Evolutionary conservation across 2,329 filamentous ascomycete species (phyloP).

Genomic region (Fusarium algeriense): DNA sequence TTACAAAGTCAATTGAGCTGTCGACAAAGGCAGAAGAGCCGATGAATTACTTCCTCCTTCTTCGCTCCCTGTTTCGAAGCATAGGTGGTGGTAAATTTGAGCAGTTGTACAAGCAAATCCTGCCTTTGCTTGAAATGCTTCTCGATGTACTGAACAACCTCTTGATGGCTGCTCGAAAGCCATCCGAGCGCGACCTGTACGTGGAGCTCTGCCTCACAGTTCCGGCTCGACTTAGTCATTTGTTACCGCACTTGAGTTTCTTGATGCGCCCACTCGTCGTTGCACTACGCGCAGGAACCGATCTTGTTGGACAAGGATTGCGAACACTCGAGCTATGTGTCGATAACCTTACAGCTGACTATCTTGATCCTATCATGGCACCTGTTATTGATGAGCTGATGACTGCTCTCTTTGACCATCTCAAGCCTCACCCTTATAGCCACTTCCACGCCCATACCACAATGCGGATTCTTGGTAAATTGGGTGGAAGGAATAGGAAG

Average conservation of each 20-base stretch:
- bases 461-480: slow-evolving; percentile 95
- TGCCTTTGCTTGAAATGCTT: slow-evolving; percentile 96
- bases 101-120: slow-evolving; percentile 96
- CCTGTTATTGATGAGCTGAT: slow-evolving; percentile 99
- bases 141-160: slow-evolving; percentile 97
- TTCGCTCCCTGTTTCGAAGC: slow-evolving; percentile 92
- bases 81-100: slow-evolving; percentile 98
- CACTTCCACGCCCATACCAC: slow-evolving; percentile 99
- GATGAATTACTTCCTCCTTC: slow-evolving; percentile 97
- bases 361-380: slow-evolving; percentile 98
- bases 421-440: slow-evolving; percentile 92
- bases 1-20: slow-evolving; percentile 96
- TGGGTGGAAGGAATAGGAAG: slow-evolving; percentile 94
- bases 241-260: slow-evolving; percentile 94
- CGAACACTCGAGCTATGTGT: slow-evolving; percentile 96
- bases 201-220: slow-evolving; percentile 98
- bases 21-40: slow-evolving; percentile 96
- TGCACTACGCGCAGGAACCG: slow-evolving; percentile 88
- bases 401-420: slow-evolving; percentile 95
- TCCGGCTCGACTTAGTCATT: slow-evolving; percentile 90
- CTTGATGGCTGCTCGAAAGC: slow-evolving; percentile 88
- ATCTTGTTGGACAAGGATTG: slow-evolving; percentile 93
- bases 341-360: slow-evolving; percentile 97
- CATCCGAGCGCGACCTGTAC: slow-evolving; percentile 91
- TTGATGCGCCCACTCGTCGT: slow-evolving; percentile 98